Base-by-base conservation (phyloP, 257 asterid species). In the Agastache rugosa region DNA sequence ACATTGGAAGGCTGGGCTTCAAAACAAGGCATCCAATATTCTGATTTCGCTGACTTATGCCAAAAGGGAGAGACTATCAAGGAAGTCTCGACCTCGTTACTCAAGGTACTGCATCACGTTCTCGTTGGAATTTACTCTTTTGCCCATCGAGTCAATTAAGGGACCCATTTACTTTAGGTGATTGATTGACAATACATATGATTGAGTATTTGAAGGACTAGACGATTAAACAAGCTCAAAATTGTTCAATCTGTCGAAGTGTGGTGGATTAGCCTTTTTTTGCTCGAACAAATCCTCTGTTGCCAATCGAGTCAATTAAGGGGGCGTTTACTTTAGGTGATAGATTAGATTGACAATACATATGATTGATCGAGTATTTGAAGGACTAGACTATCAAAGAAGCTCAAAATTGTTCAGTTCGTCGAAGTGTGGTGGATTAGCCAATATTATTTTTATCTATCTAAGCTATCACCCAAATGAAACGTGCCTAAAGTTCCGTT, bases 1-100 rank as follows among this genome's bases (percentile, higher is more conserved):
- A 35, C 82, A 56, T 58, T 90, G 73, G 98, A 95, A 80, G 91
- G 85, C 39, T 95, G 97, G 98, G 99, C 99, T 44, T 80, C 90
- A 14, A 83, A 80, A 45, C 79, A 76, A 56, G 96, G 87, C 53
- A 82, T 95, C 63, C 15, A 75, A 65, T 88, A 80, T 75, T 85
- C 85, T 8, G 81, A 88, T 75, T 92, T 95, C 64, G 76, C 87
- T 5, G 96, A 95, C 15, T 72, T 95, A 79, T 95, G 98, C 72
- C 83, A 71, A 45, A 89, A 87, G 75, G 86, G 77, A 76, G 93
- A 89, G 77, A 82, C 91, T 31, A 41, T 90, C 55, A 86, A 92
- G 84, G 97, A 95, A 86, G 94, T 95, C 79, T 78, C 83, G 20
- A 69, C 71, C 70, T 92, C 99, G 37, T 77, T 95, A 20, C 55